Percentiles rank a stretch among this genome's conserved stretches.
Conservation (phyloP, 2,329 filamentous ascomycete species). For the Elsinoe batatas region DNA sequence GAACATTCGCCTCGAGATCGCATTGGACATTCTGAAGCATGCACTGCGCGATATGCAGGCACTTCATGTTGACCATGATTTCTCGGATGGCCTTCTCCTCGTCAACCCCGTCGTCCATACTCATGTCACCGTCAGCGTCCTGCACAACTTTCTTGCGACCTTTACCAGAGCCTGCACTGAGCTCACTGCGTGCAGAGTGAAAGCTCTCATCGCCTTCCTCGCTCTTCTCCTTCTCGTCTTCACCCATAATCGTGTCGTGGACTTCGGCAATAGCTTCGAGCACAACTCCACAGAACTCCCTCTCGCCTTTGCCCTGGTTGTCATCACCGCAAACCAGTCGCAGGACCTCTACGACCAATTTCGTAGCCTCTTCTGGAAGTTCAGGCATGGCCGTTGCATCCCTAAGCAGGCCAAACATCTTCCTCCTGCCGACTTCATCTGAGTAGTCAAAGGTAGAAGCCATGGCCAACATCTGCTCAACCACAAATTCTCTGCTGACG, state of each 20-base stretch:
- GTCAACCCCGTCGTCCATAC: slow-evolving; percentile 47
- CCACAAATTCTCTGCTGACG: slow-evolving; percentile 86
- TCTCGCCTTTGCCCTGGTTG: slow-evolving; percentile 59
- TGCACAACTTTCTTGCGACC: slow-evolving; percentile 33
- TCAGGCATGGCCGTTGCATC: slow-evolving; percentile 78
- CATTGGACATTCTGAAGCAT: slow-evolving; percentile 91
- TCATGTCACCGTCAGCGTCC: slow-evolving; percentile 41
- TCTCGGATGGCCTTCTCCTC: slow-evolving; percentile 71
- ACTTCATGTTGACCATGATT: slow-evolving; percentile 97
- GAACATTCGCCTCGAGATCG: slow-evolving; percentile 76
- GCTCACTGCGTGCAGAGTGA: slow-evolving; percentile 81
- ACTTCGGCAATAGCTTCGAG: slow-evolving; percentile 94
- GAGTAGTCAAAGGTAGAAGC: slow-evolving; percentile 88
- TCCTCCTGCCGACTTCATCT: slow-evolving; percentile 89
- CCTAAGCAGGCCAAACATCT: slow-evolving; percentile 88
- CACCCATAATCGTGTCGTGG: slow-evolving; percentile 75
- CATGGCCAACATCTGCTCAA: slow-evolving; percentile 90
- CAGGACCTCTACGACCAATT: slow-evolving; percentile 72
- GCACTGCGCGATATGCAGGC: slow-evolving; percentile 91
- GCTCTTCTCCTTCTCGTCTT: slow-evolving; percentile 52
- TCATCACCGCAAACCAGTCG: slow-evolving; percentile 72
- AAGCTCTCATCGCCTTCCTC: slow-evolving; percentile 62
- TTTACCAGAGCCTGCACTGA: slow-evolving; percentile 51
- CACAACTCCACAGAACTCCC: slow-evolving; percentile 74
- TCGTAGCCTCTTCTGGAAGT: slow-evolving; percentile 85